Evolutionary conservation across 2,329 filamentous ascomycete genomes (phyloP).

Genomic region (Exophiala sp.): DNA sequence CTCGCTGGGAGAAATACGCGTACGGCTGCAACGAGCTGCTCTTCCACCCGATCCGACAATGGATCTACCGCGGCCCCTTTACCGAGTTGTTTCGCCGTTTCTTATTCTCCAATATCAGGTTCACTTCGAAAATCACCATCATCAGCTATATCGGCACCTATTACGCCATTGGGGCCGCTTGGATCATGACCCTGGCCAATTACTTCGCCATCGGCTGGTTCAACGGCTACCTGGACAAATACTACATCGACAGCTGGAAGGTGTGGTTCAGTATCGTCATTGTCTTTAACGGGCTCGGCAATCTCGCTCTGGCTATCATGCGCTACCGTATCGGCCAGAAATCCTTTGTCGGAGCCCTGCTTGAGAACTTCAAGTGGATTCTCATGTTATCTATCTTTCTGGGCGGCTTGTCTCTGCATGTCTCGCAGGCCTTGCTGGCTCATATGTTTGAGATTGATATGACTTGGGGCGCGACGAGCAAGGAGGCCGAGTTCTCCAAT

Average conservation of each 20-base stretch:
- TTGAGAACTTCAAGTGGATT: slow-evolving; percentile 59
- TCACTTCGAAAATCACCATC: slow-evolving; percentile 63
- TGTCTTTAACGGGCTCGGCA: slow-evolving; percentile 60
- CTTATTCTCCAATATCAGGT: slow-evolving; percentile 57
- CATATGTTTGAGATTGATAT: slow-evolving; percentile 82
- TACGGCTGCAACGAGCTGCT: slow-evolving; percentile 78
- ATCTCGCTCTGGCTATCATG: slow-evolving; percentile 55
- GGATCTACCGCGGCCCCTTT: slow-evolving; percentile 68
- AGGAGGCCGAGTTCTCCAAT: slow-evolving; percentile 64
- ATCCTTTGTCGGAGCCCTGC: slow-evolving; percentile 45
- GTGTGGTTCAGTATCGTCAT: slow-evolving; percentile 59
- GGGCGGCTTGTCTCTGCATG: slow-evolving; percentile 72
- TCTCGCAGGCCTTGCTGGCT: slow-evolving; percentile 69
- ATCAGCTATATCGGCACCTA: slow-evolving; percentile 66
- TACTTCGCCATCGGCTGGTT: slow-evolving; percentile 69
- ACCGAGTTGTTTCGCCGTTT: slow-evolving; percentile 72
- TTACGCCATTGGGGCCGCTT: slow-evolving; percentile 63
- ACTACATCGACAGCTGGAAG: slow-evolving; percentile 62
- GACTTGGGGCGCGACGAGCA: slow-evolving; percentile 77
- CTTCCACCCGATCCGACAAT: slow-evolving; percentile 70
- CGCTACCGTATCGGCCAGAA: slow-evolving; percentile 57
- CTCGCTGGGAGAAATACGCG: slow-evolving; percentile 81
- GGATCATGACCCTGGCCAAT: slow-evolving; percentile 60
- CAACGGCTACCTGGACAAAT: slow-evolving; percentile 60
- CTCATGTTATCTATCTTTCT: slow-evolving; percentile 67